Conservation (phyloP, 2,329 filamentous ascomycete species). For the Canariomyces notabilis region DNA sequence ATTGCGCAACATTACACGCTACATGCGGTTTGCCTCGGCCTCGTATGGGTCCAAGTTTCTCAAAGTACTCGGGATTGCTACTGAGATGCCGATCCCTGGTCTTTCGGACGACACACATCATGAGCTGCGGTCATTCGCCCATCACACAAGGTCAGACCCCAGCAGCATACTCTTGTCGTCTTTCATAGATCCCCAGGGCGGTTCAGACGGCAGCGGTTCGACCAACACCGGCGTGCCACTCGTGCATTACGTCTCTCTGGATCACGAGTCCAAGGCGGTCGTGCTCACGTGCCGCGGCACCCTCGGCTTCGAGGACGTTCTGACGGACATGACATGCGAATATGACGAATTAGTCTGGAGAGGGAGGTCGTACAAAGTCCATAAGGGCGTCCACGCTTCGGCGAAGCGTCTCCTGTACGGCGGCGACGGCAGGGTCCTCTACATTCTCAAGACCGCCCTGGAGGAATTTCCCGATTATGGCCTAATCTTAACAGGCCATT, state of each 20-base stretch:
- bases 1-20: constrained; percentile 57
- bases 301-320: constrained; percentile 66
- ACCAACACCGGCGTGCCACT: constrained; percentile 63
- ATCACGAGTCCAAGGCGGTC: constrained; percentile 66
- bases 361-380: constrained; percentile 61
- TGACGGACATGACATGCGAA: constrained; percentile 70
- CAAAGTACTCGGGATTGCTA: constrained; percentile 56
- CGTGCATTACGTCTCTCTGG: constrained; percentile 68
- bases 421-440: constrained; percentile 60
- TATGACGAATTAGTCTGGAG: constrained; percentile 63
- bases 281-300: constrained; percentile 70
- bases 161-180: constrained; percentile 62
- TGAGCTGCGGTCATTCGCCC: constrained; percentile 59
- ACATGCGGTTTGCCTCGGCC: constrained; percentile 62
- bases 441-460: constrained; percentile 60
- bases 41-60: constrained; percentile 62
- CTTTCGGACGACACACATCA: constrained; percentile 48
- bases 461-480: constrained; percentile 65
- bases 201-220: constrained; percentile 58
- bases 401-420: constrained; percentile 63
- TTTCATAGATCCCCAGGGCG: constrained; percentile 64
- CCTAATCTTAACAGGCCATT: constrained; percentile 64
- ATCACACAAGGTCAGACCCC: constrained; percentile 54
- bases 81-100: constrained; percentile 41
- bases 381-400: constrained; percentile 70